Evolutionary conservation across 2,329 filamentous ascomycete species (phyloP), one percentile per base, ranked within the genome.

Genomic region (Verticillium zaregamsianum): DNA sequence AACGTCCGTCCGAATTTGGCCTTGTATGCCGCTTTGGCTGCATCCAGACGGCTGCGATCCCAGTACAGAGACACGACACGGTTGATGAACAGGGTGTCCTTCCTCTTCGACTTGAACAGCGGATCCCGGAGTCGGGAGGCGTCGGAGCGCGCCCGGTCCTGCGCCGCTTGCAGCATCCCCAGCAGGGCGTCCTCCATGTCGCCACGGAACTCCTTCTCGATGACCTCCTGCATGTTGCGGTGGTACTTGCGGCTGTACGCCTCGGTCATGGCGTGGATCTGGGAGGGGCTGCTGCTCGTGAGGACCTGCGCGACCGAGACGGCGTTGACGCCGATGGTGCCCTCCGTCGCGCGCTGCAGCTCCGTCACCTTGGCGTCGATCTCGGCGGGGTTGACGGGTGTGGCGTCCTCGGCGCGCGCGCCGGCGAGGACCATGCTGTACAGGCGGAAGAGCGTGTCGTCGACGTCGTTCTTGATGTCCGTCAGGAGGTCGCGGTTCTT

Each of bases 181-280:
- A 76, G 60, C 1, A 76, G 63, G 0, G 69, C 71, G 7, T 75
- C 73, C 57, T 74, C 71, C 68, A 73, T 70, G 55, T 74, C 70
- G 25, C 74, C 73, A 0, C 68, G 67, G 63, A 75, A 74, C 61
- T 74, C 72, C 64, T 74, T 72, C 62, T 73, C 69, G 25, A 75
- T 74, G 1, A 74, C 72, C 0, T 70, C 67, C 55, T 72, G 66
- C 7, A 76, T 64, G 8, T 67, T 68, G 28, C 71, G 71, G 61
- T 72, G 71, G 59, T 74, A 75, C 61, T 74, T 75, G 15, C 63
- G 62, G 52, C 65, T 63, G 57, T 76, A 76, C 31, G 63, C 59
- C 6, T 74, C 62, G 65, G 62, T 63, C 12, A 75, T 65, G 31
- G 72, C 67, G 8, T 66, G 65, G 60, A 79, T 55, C 64, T 76